phyloP scores from a whole-genome alignment of 345 rosid genomes.

The Gossypium raimondii region DNA sequence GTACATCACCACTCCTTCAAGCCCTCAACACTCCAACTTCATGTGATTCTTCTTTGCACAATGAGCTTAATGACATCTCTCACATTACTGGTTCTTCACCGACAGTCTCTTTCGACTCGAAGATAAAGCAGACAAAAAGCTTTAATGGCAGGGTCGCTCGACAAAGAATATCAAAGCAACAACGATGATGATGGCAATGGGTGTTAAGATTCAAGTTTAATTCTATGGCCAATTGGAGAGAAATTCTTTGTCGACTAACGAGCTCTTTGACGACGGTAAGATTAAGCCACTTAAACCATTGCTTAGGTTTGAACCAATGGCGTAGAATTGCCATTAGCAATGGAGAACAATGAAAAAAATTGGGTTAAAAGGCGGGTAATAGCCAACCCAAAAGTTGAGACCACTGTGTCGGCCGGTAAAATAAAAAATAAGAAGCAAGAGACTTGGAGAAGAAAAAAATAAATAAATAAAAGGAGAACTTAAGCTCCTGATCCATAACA shows the following conservation, averaged over 20 bases:
- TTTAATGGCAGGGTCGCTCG: no score
- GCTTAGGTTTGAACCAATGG: constrained; percentile 28
- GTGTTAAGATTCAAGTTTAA: constrained; percentile 60
- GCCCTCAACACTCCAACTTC: constrained; percentile 76
- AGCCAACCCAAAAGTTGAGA: no score
- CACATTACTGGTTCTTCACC: constrained; percentile 22
- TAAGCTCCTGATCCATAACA: no score
- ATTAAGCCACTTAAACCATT: constrained; percentile 64
- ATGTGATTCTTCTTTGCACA: constrained; percentile 25
- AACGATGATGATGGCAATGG: background rate
- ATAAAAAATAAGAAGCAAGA: no score
- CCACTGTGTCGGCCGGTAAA: fast-evolving
- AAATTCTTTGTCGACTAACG: constrained; percentile 73
- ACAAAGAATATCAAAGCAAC: no score
- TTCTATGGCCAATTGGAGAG: constrained; percentile 66
- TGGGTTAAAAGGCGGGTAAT: no score
- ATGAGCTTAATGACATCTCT: constrained; percentile 8
- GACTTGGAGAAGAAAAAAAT: no score
- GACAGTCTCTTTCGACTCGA: constrained; percentile 37
- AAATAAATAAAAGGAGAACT: no score
- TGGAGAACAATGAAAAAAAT: no score
- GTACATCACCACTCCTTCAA: constrained; percentile 89
- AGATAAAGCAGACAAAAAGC: constrained; percentile 33
- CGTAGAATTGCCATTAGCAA: constrained; percentile 24
- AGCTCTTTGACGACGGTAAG: constrained; percentile 82